Percentiles rank a stretch among this genome's conserved stretches.
These are phyloP conservation scores for Pyricularia pennisetigena DNA, from an alignment of 2,329 filamentous ascomycete species.

Conservation along the genomic window DNA sequence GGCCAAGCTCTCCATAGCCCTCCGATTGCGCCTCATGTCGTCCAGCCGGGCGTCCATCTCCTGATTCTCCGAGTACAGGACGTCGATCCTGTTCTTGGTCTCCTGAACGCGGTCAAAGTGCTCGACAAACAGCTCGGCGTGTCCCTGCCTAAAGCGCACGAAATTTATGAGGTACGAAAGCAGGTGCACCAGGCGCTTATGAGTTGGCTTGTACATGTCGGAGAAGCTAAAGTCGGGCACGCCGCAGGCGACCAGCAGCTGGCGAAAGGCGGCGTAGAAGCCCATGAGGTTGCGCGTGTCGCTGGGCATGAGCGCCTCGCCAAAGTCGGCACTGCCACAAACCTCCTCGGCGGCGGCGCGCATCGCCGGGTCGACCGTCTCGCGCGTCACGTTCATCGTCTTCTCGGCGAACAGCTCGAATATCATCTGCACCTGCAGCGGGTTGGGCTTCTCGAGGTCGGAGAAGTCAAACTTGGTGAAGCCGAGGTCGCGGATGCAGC, in stretches of 20 bases:
- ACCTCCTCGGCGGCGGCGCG: slow-evolving; percentile 81
- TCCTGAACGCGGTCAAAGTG: slow-evolving; percentile 87
- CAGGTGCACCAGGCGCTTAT: slow-evolving; percentile 84
- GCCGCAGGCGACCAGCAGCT: slow-evolving; percentile 76
- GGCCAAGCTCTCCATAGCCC: slow-evolving; percentile 71
- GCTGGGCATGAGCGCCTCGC: slow-evolving; percentile 67
- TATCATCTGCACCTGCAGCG: slow-evolving; percentile 90
- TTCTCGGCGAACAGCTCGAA: slow-evolving; percentile 97
- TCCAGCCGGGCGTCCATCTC: slow-evolving; percentile 71
- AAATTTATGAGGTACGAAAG: slow-evolving; percentile 99
- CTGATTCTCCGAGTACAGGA: slow-evolving; percentile 76
- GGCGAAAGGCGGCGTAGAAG: slow-evolving; percentile 79
- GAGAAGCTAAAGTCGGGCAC: slow-evolving; percentile 90
- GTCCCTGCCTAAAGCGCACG: slow-evolving; percentile 89
- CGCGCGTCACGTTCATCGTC: slow-evolving; percentile 85
- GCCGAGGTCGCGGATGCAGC: slow-evolving; percentile 94
- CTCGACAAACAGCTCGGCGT: slow-evolving; percentile 81
- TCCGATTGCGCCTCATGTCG: slow-evolving; percentile 71
- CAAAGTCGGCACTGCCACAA: slow-evolving; percentile 63
- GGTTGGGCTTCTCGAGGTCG: slow-evolving; percentile 89
- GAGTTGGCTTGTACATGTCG: slow-evolving; percentile 84
- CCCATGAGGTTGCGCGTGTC: slow-evolving; percentile 94
- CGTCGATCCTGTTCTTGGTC: slow-evolving; percentile 80
- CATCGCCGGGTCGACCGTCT: slow-evolving; percentile 93
- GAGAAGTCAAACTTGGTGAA: slow-evolving; percentile 79